Conservation (phyloP, 192 early-diverging fungal genomes). For the Coemansia sp. region DNA sequence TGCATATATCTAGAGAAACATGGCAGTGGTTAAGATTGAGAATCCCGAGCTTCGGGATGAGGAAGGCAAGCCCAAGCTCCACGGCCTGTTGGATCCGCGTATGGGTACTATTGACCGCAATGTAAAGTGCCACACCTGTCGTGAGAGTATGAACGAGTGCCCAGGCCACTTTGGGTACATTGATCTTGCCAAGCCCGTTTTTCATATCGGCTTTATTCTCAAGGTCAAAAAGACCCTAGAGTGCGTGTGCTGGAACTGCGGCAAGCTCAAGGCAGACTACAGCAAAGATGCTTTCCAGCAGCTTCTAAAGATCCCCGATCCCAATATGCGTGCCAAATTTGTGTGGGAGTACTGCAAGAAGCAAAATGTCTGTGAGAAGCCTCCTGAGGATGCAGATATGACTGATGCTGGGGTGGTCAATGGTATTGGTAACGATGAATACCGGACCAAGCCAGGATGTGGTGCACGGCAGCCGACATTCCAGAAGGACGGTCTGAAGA, state of each 20-base stretch:
- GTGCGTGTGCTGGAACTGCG: conserved; percentile 93
- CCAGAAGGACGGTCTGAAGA: conserved; percentile 75
- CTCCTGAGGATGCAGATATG: conserved; percentile 58
- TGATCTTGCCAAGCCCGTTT: conserved; percentile 92
- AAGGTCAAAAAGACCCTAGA: conserved; percentile 97
- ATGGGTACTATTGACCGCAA: conserved; percentile 98
- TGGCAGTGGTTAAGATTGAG: conserved; percentile 95
- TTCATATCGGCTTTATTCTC: conserved; percentile 87
- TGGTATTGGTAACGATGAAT: not conserved
- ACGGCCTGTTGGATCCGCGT: conserved; percentile 87
- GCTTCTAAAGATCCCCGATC: conserved; percentile 63
- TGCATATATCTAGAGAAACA: conserved; percentile 72
- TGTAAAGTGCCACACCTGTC: conserved; percentile 96
- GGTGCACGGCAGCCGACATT: conserved; percentile 78
- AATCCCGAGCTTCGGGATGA: conserved; percentile 85
- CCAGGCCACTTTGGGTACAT: conserved; percentile 98
- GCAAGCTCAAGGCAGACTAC: conserved; percentile 86
- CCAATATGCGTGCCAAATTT: conserved; percentile 71
- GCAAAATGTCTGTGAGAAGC: conserved; percentile 76
- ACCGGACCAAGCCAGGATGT: conserved; percentile 68
- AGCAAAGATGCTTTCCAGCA: conserved; percentile 65
- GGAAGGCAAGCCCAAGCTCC: conserved; percentile 75
- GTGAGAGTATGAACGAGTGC: conserved; percentile 91
- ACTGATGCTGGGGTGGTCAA: conserved; percentile 6
- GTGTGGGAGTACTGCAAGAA: conserved; percentile 87